These are phyloP conservation scores for Rhizophlyctis rosea DNA, from an alignment of 192 early-diverging fungal genomes.

Conservation along the genomic window DNA sequence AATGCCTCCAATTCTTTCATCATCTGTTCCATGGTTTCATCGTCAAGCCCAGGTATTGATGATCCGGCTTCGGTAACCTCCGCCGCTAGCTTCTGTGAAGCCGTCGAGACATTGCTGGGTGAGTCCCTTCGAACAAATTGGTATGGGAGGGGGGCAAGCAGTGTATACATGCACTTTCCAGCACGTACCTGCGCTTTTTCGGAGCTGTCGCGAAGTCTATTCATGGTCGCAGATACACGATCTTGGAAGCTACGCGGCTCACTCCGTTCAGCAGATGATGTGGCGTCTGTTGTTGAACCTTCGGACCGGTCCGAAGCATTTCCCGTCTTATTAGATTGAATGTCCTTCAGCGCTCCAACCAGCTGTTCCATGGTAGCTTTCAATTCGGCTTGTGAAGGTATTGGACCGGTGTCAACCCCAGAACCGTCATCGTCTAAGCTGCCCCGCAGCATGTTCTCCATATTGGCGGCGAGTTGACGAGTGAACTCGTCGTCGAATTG, in stretches of 20 bases:
- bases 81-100: constrained; percentile 11
- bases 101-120: constrained; percentile 1
- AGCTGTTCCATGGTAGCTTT: constrained; percentile 19
- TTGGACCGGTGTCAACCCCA: neutral
- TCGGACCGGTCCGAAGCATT: constrained; percentile 9
- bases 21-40: constrained; percentile 84
- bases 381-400: constrained; percentile 5
- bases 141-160: neutral
- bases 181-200: constrained; percentile 71
- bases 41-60: constrained; percentile 26
- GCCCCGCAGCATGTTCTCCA: constrained; percentile 19
- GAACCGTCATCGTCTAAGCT: constrained; percentile 9
- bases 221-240: constrained; percentile 84
- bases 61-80: constrained; percentile 22
- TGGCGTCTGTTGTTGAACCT: neutral
- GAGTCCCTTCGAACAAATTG: neutral
- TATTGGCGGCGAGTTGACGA: constrained; percentile 26
- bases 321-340: constrained; percentile 1
- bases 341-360: constrained; percentile 20
- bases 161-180: neutral
- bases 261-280: neutral
- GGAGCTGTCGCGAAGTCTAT: constrained; percentile 81
- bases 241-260: constrained; percentile 68
- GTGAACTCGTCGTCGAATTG: constrained; percentile 32
- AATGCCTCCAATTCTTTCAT: constrained; percentile 78